A percentile compares a stretch with the other conserved stretches of the same genome.
phyloP scores from a whole-genome alignment of 108 stramenopile species.

The Heterococcus sp. region DNA sequence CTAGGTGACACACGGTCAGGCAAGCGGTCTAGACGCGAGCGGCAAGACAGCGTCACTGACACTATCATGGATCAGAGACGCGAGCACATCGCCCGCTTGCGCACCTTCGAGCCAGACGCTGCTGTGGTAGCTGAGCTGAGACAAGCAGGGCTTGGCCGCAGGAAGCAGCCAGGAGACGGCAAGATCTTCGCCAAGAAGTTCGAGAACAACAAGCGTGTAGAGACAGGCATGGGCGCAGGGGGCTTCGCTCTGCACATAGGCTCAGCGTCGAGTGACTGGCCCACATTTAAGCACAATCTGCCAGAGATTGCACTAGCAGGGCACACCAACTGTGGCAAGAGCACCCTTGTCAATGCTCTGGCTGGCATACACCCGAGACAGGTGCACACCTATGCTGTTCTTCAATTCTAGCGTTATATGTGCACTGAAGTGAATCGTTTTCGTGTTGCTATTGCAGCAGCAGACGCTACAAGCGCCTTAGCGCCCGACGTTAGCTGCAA shows the following conservation, averaged over 20 bases:
- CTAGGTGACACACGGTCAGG: too few relatives aligned
- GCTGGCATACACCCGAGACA: constrained; percentile 48
- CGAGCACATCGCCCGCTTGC: not conserved
- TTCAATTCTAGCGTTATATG: too few relatives aligned
- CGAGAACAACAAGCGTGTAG: not conserved
- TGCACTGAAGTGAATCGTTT: too few relatives aligned
- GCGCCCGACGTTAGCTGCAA: too few relatives aligned
- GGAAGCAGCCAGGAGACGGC: not conserved
- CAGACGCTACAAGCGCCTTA: too few relatives aligned
- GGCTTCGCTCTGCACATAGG: constrained; percentile 24
- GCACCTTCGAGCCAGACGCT: not conserved
- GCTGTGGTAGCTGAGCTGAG: not conserved
- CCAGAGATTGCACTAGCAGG: constrained; percentile 57
- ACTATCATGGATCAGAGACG: not conserved
- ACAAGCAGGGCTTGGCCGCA: not conserved
- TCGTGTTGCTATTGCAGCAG: too few relatives aligned
- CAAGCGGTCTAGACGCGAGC: too few relatives aligned
- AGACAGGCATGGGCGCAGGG: not conserved
- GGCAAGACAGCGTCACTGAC: not conserved
- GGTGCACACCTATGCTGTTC: too few relatives aligned
- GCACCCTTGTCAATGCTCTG: constrained; percentile 54
- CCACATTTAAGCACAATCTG: constrained; percentile 49
- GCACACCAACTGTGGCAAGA: constrained; percentile 58
- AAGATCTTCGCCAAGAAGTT: not conserved
- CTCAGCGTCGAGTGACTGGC: constrained; percentile 46